Conservation (phyloP, 371 early-diverging fungal genomes). For the Mortierella sp. region DNA sequence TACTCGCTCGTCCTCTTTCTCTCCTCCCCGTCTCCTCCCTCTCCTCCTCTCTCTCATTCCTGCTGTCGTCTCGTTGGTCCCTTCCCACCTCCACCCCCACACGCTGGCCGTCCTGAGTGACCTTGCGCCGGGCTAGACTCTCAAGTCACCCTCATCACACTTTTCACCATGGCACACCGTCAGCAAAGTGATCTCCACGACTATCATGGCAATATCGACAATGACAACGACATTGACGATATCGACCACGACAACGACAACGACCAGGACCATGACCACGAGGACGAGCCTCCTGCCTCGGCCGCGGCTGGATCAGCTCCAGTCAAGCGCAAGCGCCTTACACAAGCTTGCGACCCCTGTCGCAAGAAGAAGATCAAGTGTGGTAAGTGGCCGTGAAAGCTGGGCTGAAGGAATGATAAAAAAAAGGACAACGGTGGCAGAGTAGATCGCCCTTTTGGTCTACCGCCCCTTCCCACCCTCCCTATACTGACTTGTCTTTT, state of each 20-base stretch:
- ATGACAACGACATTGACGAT: conserved; percentile 16
- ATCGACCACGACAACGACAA: conserved; percentile 32
- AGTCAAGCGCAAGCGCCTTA: conserved; percentile 73
- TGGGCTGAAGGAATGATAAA: too few species aligned
- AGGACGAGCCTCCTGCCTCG: not conserved
- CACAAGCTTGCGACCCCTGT: conserved; percentile 86
- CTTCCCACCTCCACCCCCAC: too few species aligned
- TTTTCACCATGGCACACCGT: too few species aligned
- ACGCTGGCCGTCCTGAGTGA: too few species aligned
- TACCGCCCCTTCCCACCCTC: not conserved
- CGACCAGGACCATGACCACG: conserved; percentile 20
- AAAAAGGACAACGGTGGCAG: too few species aligned
- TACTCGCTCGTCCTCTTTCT: too few species aligned
- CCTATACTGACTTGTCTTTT: not conserved
- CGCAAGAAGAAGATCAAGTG: conserved; percentile 79
- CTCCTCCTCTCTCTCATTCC: too few species aligned
- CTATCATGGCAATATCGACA: not conserved
- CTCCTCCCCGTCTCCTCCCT: too few species aligned
- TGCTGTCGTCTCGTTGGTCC: too few species aligned
- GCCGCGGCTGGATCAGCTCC: conserved; percentile 19
- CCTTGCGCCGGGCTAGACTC: too few species aligned
- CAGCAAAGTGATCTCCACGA: too few species aligned
- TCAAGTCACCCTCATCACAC: too few species aligned
- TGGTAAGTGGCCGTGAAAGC: conserved; percentile 25
- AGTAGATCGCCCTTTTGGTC: not conserved